Evolutionary conservation across 441 rosid genomes (phyloP), one percentile per base, ranked within the genome.

Genomic region (Erodium trifolium): DNA sequence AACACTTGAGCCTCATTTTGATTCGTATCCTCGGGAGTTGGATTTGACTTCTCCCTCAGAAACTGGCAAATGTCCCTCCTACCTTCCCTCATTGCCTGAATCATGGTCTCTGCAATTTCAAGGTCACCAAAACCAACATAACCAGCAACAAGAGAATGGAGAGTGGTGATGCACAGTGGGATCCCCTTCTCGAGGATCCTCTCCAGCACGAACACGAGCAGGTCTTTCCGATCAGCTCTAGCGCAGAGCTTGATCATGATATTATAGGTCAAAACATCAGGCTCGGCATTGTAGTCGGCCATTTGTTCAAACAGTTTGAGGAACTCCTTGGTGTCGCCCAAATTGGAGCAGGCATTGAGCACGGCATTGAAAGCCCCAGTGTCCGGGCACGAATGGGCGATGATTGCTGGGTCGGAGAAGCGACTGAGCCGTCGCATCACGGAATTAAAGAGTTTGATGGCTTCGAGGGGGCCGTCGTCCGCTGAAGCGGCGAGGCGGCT

Each of bases 71-170:
- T 76, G 76, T 93, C 98, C 73, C 85, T 85, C 83, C 97, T 84
- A 64, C 78, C 85, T 77, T 93, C 88, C 78, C 95, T 87, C 97
- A 89, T 86, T 4, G 98, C 89, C 77, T 91, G 95, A 82, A 89
- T 93, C 76, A 93, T 75, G 45, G 75, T 77, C 85, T 91, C 96
- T 0, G 95, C 96, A 0, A 82, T 85, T 71, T 83, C 82, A 65
- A 91, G 78, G 71, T 91, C 97, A 41, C 87, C 88, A 72, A 93
- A 91, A 9, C 96, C 98, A 47, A 93, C 96, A 82, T 89, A 93
- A 18, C 97, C 97, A 0, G 97, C 97, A 11, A 93, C 91, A 13
- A 93, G 88, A 0, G 98, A 91, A 77, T 89, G 91, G 80, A 93
- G 67, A 5, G 96, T 91, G 31, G 96, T 88, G 82, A 84, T 87